These are phyloP conservation scores for Piper betle DNA, from an alignment of 164 flowering plant genomes.

Conservation along the genomic window DNA sequence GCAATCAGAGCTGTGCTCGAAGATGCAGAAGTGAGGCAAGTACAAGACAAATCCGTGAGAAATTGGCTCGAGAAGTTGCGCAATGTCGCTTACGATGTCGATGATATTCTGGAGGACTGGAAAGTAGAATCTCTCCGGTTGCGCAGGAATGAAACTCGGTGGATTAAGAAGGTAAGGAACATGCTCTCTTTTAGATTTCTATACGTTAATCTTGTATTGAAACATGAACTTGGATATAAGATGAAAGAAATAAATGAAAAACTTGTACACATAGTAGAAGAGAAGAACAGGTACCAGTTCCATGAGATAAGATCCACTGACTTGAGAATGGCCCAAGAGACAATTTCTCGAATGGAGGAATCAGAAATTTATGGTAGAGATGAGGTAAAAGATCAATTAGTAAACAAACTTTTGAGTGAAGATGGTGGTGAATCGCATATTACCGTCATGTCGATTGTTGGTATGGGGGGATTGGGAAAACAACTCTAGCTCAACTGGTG, in stretches of 20 bases:
- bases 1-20: background rate
- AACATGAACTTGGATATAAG: background rate
- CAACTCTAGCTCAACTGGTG: conserved; percentile 5
- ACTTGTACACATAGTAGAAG: background rate
- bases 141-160: background rate
- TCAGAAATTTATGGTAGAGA: conserved; percentile 1
- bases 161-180: background rate
- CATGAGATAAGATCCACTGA: background rate
- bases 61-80: conserved; percentile 3
- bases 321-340: background rate
- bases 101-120: conserved; percentile 2
- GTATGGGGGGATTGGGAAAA: conserved; percentile 7
- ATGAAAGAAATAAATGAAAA: background rate
- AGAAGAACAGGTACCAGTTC: background rate
- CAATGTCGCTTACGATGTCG: conserved; percentile 3
- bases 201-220: background rate
- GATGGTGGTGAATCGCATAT: background rate
- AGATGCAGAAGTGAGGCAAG: conserved; percentile 1
- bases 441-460: conserved; percentile 1
- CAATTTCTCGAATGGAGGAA: conserved; percentile 1
- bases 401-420: background rate
- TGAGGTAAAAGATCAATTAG: background rate
- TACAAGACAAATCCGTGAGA: background rate
- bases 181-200: background rate
- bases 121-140: background rate